These are phyloP conservation scores for Biscutella laevigata DNA, from an alignment of 441 rosid genomes.

Conservation along the genomic window DNA sequence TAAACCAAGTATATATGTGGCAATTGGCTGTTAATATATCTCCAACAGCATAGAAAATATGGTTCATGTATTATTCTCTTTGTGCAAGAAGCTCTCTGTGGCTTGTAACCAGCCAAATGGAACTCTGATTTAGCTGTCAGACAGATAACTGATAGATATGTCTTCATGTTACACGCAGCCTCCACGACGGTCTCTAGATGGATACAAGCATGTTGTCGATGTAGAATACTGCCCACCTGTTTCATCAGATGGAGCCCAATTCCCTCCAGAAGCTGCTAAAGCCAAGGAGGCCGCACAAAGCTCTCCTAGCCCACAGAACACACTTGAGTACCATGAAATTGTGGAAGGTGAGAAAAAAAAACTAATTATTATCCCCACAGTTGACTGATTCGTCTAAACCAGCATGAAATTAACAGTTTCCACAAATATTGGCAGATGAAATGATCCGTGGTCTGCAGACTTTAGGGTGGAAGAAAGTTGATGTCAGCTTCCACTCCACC, in stretches of 20 bases:
- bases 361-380: neutral
- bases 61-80: neutral
- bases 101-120: neutral
- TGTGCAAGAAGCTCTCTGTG: neutral
- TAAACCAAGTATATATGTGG: neutral
- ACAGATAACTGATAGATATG: neutral
- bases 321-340: slow-evolving; percentile 67
- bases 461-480: slow-evolving; percentile 88
- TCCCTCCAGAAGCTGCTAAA: slow-evolving; percentile 79
- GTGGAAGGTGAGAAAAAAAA: slow-evolving; percentile 61
- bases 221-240: slow-evolving; percentile 81
- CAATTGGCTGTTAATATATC: neutral
- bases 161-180: slow-evolving; percentile 40
- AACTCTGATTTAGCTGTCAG: neutral
- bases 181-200: slow-evolving; percentile 71
- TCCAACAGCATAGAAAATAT: neutral
- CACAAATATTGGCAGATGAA: slow-evolving; percentile 50
- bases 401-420: neutral
- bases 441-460: slow-evolving; percentile 82
- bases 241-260: slow-evolving; percentile 70
- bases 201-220: slow-evolving; percentile 88
- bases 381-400: neutral
- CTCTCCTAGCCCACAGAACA: slow-evolving; percentile 47
- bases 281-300: slow-evolving; percentile 87
- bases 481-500: slow-evolving; percentile 87